phyloP scores from a whole-genome alignment of 164 flowering plant species.

The Amborella trichopoda region DNA sequence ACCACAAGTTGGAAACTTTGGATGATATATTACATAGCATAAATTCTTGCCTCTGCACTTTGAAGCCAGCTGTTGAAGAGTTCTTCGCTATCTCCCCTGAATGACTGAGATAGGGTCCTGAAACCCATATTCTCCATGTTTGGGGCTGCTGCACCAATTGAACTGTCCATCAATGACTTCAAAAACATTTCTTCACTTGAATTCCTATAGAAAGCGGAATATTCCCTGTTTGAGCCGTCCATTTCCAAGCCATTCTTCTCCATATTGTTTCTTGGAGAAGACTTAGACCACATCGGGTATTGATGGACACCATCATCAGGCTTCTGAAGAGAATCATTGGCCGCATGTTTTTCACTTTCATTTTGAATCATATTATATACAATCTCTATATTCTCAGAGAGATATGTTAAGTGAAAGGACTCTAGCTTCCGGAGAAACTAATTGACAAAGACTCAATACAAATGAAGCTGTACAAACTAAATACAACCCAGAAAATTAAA shows the following conservation, averaged over 20 bases:
- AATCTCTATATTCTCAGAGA: too few species aligned
- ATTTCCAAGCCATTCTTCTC: constrained; percentile 27
- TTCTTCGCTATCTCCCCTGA: constrained; percentile 64
- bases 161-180: constrained; percentile 49
- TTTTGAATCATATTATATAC: constrained; percentile 21
- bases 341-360: constrained; percentile 9
- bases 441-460: too few species aligned
- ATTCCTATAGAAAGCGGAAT: constrained; percentile 44
- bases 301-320: constrained; percentile 7
- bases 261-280: constrained; percentile 9
- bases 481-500: too few species aligned
- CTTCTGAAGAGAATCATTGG: constrained; percentile 8
- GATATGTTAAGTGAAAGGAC: too few species aligned
- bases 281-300: constrained; percentile 7
- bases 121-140: constrained; percentile 71
- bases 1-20: background rate
- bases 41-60: constrained; percentile 61
- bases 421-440: too few species aligned
- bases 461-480: too few species aligned
- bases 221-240: constrained; percentile 45
- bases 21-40: too few species aligned
- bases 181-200: constrained; percentile 59
- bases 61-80: constrained; percentile 73
- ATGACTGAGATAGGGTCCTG: constrained; percentile 39
- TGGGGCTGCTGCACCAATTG: constrained; percentile 45